Evolutionary conservation across 2,329 filamentous ascomycete genomes (phyloP), one percentile per base, ranked within the genome.

Genomic region (Neofusicoccum parvum): DNA sequence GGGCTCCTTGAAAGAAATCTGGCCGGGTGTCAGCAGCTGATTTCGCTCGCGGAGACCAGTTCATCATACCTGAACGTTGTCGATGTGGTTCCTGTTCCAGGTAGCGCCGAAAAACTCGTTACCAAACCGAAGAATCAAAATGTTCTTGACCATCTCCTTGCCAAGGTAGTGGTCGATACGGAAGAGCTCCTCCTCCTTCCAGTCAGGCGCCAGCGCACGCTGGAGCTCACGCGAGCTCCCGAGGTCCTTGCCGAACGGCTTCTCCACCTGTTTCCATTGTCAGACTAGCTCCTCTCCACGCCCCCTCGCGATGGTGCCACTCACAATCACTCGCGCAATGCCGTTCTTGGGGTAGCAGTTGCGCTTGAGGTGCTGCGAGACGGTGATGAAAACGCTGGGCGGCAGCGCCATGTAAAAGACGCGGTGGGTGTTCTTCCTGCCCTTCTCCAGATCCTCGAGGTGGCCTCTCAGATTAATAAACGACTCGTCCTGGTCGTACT

Each of bases 91-190:
- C 72, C 95, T 89, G 85, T 98, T 99, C 95, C 95, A 99, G 67
- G 94, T 99, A 49, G 95, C 94, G 70, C 94, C 94, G 73, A 99
- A 92, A 86, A 99, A 99, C 72, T 96, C 94, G 84, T 99, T 99
- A 73, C 95, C 96, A 78, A 99, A 99, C 77, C 96, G 88, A 71
- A 99, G 87, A 72, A 99, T 97, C 71, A 99, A 86, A 72, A 99
- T 96, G 83, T 99, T 99, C 89, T 99, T 99, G 75, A 99, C 95
- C 95, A 99, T 99, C 83, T 99, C 95, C 86, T 99, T 99, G 74
- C 96, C 96, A 54, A 99, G 88, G 81, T 99, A 99, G 83, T 99
- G 95, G 80, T 99, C 95, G 75, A 99, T 99, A 76, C 95, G 93
- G 89, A 96, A 99, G 71, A 99, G 90, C 83, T 99, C 95, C 63